Percentiles rank a stretch among this genome's conserved stretches.
Conservation (phyloP, 2,329 filamentous ascomycete genomes). For the Cytospora paraplurivora region DNA sequence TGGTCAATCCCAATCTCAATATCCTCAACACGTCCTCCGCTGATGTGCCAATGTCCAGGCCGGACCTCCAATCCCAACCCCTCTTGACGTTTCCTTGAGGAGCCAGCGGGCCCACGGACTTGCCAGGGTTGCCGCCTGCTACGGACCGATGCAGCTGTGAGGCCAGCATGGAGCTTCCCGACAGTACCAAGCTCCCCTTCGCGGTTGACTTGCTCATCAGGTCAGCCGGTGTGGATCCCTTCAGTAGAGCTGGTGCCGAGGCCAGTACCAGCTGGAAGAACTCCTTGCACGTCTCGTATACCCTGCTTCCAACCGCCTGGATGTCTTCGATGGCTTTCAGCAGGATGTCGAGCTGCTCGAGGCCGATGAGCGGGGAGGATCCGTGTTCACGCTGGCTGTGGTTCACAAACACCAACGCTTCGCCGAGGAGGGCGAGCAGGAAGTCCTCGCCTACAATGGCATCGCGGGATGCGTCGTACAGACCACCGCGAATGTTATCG, state of each 20-base stretch:
- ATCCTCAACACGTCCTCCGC: conserved; percentile 72
- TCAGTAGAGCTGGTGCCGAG: conserved; percentile 62
- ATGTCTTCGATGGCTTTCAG: conserved; percentile 80
- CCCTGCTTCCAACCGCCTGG: conserved; percentile 69
- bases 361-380: conserved; percentile 56
- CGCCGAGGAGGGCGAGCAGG: conserved; percentile 73
- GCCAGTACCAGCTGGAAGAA: conserved; percentile 75
- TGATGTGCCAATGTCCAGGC: conserved; percentile 57
- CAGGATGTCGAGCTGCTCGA: conserved; percentile 72
- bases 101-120: conserved; percentile 42
- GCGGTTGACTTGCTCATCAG: conserved; percentile 61
- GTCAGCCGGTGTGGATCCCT: conserved; percentile 64
- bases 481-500: conserved; percentile 86
- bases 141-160: conserved; percentile 64
- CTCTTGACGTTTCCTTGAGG: conserved; percentile 74
- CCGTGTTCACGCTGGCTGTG: conserved; percentile 41
- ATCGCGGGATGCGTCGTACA: conserved; percentile 80
- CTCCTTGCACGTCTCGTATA: conserved; percentile 74
- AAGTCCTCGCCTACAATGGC: conserved; percentile 89
- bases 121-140: conserved; percentile 43
- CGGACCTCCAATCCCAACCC: conserved; percentile 70
- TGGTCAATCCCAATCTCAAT: conserved; percentile 72
- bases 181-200: conserved; percentile 66
- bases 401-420: conserved; percentile 76
- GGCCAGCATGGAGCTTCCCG: conserved; percentile 72